phyloP scores from a whole-genome alignment of 2,329 filamentous ascomycete species.

The Celoporthe dispersa region DNA sequence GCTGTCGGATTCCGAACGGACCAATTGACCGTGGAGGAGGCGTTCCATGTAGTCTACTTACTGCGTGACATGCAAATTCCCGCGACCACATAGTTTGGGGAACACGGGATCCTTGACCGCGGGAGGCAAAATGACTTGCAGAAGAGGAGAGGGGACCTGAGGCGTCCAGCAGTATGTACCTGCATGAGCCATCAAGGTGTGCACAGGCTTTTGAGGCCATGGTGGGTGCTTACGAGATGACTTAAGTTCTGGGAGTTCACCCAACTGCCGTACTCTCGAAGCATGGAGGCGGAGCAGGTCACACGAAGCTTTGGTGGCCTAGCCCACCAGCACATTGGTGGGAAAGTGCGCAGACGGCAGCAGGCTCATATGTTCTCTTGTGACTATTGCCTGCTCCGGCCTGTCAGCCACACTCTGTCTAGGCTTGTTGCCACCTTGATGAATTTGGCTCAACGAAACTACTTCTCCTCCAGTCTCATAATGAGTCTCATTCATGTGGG shows the following conservation, averaged over 20 bases:
- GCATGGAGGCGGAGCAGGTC: not conserved
- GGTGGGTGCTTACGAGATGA: not conserved
- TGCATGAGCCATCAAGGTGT: not conserved
- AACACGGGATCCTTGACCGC: not conserved
- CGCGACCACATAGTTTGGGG: not conserved
- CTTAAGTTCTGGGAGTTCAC: not conserved
- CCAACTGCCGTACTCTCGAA: not conserved
- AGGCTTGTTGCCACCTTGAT: not conserved
- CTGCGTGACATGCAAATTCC: not conserved
- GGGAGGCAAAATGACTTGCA: not conserved
- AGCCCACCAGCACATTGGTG: not conserved
- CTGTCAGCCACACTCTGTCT: not conserved
- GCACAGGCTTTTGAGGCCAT: not conserved
- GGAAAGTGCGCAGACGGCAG: not conserved
- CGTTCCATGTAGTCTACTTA: not conserved
- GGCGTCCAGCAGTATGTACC: not conserved
- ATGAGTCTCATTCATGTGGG: not conserved
- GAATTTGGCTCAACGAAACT: not conserved
- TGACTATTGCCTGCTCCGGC: no score
- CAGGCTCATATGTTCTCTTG: not conserved
- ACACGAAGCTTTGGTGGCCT: not conserved
- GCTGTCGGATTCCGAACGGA: not conserved
- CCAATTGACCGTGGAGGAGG: slow-evolving; percentile 2
- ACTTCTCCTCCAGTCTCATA: not conserved
- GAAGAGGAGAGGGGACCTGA: not conserved